A percentile compares a stretch with the other conserved stretches of the same genome.
Conservation (phyloP, 2,329 filamentous ascomycete species). For the Escovopsis sp. region DNA sequence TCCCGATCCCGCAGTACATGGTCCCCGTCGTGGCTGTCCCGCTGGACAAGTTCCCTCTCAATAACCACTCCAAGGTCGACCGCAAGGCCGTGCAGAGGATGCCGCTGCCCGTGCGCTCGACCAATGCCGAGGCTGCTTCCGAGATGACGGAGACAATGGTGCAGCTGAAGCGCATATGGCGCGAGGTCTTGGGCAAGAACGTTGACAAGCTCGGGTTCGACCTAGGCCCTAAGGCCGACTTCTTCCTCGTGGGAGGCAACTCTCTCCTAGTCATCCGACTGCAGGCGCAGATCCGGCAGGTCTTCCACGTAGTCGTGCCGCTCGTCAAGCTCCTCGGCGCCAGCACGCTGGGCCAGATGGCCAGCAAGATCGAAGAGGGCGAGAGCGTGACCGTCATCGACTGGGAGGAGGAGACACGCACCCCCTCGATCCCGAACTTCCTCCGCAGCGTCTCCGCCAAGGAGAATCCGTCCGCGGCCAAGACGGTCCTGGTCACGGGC, state of each 20-base stretch:
- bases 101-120: constrained; percentile 10
- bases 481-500: constrained; percentile 6
- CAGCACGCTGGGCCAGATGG: neutral
- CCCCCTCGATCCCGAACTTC: neutral
- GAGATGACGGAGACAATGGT: constrained; percentile 8
- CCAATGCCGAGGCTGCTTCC: neutral
- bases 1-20: constrained; percentile 22
- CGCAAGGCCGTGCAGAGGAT: constrained; percentile 12
- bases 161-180: constrained; percentile 6
- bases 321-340: constrained; percentile 18
- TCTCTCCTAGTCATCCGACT: constrained; percentile 26
- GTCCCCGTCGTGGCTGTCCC: constrained; percentile 14
- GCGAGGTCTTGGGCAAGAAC: constrained; percentile 1
- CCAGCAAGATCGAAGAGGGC: neutral
- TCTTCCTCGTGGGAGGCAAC: constrained; percentile 28
- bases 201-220: neutral
- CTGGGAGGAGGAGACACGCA: constrained; percentile 14
- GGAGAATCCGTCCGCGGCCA: neutral
- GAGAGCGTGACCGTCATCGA: constrained; percentile 6
- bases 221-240: constrained; percentile 16
- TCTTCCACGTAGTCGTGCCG: constrained; percentile 16
- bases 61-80: constrained; percentile 18
- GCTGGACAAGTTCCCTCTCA: constrained; percentile 17
- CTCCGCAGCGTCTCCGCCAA: neutral
- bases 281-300: constrained; percentile 17